Conservation (phyloP, 192 early-diverging fungal species). For the Backusella psychrophila region DNA sequence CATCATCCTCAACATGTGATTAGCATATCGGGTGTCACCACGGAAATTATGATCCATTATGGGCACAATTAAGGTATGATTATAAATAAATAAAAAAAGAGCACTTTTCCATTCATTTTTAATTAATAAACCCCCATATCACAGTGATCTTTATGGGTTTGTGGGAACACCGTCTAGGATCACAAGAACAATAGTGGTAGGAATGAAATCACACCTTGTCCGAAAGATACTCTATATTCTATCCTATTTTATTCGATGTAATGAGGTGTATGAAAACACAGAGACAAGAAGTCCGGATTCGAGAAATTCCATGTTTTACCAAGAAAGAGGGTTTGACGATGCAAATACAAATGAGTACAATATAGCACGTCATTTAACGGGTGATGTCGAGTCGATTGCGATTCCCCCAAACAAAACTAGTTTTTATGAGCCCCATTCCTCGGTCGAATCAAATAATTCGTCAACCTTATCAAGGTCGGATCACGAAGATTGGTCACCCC, state of each 20-base stretch:
- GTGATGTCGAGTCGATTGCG: constrained; percentile 19
- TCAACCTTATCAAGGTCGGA: constrained; percentile 9
- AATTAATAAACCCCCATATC: background rate
- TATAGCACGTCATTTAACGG: constrained; percentile 30
- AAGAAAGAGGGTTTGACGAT: constrained; percentile 19
- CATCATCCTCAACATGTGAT: background rate
- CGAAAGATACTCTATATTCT: constrained; percentile 50
- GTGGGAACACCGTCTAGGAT: constrained; percentile 47
- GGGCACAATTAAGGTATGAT: constrained; percentile 53
- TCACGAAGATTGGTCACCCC: constrained; percentile 8
- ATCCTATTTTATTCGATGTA: constrained; percentile 59
- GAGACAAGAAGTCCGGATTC: constrained; percentile 15
- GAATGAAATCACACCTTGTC: constrained; percentile 43
- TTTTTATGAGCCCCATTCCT: background rate
- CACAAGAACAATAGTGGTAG: constrained; percentile 52
- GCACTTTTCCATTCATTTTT: background rate
- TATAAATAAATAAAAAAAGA: too few species aligned
- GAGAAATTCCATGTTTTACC: constrained; percentile 18
- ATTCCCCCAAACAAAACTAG: constrained; percentile 12
- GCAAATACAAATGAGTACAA: constrained; percentile 24
- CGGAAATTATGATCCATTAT: constrained; percentile 52
- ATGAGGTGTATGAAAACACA: constrained; percentile 51
- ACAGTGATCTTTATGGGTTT: constrained; percentile 52
- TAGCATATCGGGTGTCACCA: constrained; percentile 25
- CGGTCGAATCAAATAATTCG: constrained; percentile 10